Percentiles rank a stretch among this genome's conserved stretches.
Conservation (phyloP, 2,329 filamentous ascomycete species). For the Cladosporium sp. region DNA sequence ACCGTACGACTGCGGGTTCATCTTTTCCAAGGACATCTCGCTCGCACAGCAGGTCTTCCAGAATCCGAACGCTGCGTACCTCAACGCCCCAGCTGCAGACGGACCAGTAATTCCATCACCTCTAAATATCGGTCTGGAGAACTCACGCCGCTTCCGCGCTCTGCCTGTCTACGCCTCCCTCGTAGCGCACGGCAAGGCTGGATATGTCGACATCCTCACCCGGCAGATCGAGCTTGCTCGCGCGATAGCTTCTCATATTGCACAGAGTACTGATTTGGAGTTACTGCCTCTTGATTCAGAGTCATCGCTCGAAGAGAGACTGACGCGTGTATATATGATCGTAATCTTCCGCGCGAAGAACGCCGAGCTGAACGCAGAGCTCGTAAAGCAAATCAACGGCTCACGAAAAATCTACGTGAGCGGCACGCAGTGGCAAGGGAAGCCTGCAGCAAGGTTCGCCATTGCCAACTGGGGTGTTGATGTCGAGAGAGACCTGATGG, state of each 20-base stretch:
- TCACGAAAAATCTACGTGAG: slow-evolving; percentile 76
- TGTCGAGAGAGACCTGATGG: slow-evolving; percentile 58
- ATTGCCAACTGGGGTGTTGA: slow-evolving; percentile 81
- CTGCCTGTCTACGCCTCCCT: slow-evolving; percentile 84
- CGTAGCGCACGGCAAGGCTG: slow-evolving; percentile 65
- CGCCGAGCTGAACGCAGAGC: slow-evolving; percentile 55
- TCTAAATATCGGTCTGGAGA: slow-evolving; percentile 82
- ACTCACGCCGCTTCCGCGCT: slow-evolving; percentile 85
- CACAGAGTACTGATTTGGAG: slow-evolving; percentile 59
- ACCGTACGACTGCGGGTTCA: slow-evolving; percentile 89
- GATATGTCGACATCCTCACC: slow-evolving; percentile 65
- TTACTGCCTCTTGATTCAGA: slow-evolving; percentile 51
- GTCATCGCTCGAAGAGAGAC: slow-evolving; percentile 33
- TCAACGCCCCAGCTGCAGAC: slow-evolving; percentile 39
- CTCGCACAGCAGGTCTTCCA: slow-evolving; percentile 64
- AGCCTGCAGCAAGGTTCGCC: slow-evolving; percentile 74
- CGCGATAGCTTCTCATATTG: slow-evolving; percentile 60
- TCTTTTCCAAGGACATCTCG: slow-evolving; percentile 65
- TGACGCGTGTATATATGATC: slow-evolving; percentile 61
- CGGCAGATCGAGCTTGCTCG: slow-evolving; percentile 70
- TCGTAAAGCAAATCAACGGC: slow-evolving; percentile 71
- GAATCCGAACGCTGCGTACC: slow-evolving; percentile 83
- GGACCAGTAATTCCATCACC: slow-evolving; percentile 63
- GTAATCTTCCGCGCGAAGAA: slow-evolving; percentile 75
- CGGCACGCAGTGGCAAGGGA: slow-evolving; percentile 72